Evolutionary conservation across 768 basidiomycete genomes (phyloP).

Genomic region (Amylocystis lapponica): DNA sequence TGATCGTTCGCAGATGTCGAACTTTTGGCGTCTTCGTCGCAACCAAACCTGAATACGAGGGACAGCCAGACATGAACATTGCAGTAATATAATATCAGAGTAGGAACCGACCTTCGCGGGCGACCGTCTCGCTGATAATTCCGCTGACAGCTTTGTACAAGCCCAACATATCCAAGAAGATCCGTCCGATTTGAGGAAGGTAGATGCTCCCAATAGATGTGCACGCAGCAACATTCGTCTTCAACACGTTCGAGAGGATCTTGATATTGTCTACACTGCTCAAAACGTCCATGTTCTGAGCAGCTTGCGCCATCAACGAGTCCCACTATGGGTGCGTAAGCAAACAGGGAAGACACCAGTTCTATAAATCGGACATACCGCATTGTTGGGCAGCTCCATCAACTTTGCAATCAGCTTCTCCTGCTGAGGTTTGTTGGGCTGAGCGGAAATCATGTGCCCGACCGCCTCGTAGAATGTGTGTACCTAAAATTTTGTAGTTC

Average conservation of each 20-base stretch:
- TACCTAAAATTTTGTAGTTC: slow-evolving; percentile 40
- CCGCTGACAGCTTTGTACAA: slow-evolving; percentile 96
- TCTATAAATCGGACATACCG: slow-evolving; percentile 59
- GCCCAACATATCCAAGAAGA: slow-evolving; percentile 97
- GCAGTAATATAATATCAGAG: neutral
- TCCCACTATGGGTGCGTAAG: slow-evolving; percentile 69
- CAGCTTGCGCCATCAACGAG: slow-evolving; percentile 92
- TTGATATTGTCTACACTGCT: slow-evolving; percentile 92
- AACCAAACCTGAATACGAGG: slow-evolving; percentile 61
- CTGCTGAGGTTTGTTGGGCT: slow-evolving; percentile 95
- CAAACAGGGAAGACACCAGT: neutral
- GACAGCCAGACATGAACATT: slow-evolving; percentile 6
- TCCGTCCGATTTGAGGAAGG: slow-evolving; percentile 90
- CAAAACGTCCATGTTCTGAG: slow-evolving; percentile 87
- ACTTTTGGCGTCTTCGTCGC: slow-evolving; percentile 98
- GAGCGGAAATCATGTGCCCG: slow-evolving; percentile 98
- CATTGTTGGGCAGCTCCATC: slow-evolving; percentile 97
- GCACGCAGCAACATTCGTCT: slow-evolving; percentile 97
- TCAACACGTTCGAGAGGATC: slow-evolving; percentile 92
- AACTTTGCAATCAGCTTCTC: slow-evolving; percentile 91
- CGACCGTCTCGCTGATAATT: slow-evolving; percentile 91
- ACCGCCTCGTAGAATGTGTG: slow-evolving; percentile 99
- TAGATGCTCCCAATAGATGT: slow-evolving; percentile 97
- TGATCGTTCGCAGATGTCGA: slow-evolving; percentile 89
- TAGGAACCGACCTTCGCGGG: slow-evolving; percentile 60